Conservation (phyloP, 2,329 filamentous ascomycete genomes). For the Ascochyta rabiei region DNA sequence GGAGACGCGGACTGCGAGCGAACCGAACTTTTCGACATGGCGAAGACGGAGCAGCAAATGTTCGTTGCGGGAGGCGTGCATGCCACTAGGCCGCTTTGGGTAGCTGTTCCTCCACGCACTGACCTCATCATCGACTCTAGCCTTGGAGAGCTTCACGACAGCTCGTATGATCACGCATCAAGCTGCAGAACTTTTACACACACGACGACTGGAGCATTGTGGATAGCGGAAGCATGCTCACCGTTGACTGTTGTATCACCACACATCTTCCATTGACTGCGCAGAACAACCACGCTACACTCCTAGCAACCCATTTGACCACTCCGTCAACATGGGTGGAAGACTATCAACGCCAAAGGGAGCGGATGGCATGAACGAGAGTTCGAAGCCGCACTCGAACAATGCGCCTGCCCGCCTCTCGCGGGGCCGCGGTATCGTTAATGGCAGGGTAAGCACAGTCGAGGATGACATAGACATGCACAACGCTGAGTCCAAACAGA, state of each 20-base stretch:
- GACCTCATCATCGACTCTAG: slow-evolving; percentile 25
- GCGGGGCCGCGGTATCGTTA: slow-evolving; percentile 42
- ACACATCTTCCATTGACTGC: background rate
- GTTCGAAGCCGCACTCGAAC: slow-evolving; percentile 45
- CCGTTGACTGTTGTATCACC: background rate
- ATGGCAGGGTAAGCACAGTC: slow-evolving; percentile 37
- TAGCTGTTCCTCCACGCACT: slow-evolving; percentile 17
- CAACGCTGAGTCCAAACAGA: slow-evolving; percentile 42
- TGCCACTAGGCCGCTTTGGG: slow-evolving; percentile 24
- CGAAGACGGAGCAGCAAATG: slow-evolving; percentile 25
- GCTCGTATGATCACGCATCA: slow-evolving; percentile 14
- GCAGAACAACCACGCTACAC: background rate
- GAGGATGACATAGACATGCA: background rate
- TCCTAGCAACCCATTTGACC: background rate
- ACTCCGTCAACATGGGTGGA: slow-evolving; percentile 49
- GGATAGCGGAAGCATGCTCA: background rate
- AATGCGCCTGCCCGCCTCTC: slow-evolving; percentile 39
- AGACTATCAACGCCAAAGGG: slow-evolving; percentile 54
- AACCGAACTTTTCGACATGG: slow-evolving; percentile 21
- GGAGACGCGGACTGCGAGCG: slow-evolving; percentile 7
- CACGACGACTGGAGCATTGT: background rate
- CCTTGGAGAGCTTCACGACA: slow-evolving; percentile 14
- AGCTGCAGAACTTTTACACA: background rate
- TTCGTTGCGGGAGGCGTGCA: slow-evolving; percentile 17
- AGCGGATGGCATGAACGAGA: slow-evolving; percentile 52